Base-by-base conservation (phyloP, 23 red algal species). In the Gracilaria domingensis region DNA sequence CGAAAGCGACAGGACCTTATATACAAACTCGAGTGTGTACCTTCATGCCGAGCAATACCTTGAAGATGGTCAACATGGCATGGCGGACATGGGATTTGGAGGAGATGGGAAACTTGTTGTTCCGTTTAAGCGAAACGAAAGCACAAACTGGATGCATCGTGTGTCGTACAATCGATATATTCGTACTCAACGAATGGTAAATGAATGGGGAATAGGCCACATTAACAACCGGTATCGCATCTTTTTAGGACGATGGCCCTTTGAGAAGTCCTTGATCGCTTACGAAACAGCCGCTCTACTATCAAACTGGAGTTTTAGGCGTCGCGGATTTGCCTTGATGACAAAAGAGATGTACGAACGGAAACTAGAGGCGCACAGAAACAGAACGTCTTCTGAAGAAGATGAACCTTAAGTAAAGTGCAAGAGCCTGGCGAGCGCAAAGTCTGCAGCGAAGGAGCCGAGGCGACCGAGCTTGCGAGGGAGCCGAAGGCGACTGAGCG, bases 181-280 rank as follows among this genome's bases (percentile, higher is more conserved):
- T 30, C 16, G 86, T 38, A 65, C 24, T 34, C 86, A 80, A 23
- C 50, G 67, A 61, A 89, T 89, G 86, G 75, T 89, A 12, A 80
- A 79, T 34, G 75, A 89, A 71, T 79, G 75, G 72, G 86, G 86
- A 26, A 67, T 80, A 48, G 70, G 86, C 12, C 80, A 62, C 65
- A 64, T 89, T 26, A 80, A 78, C 86, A 89, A 79, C 30, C 86
- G 47, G 2, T 80, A 8, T 32, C 42, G 75, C 18, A 26, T 89
- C 34, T 89, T 89, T 32, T 53, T 89, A 8, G 86, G 86, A 17
- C 44, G 86, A 0, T 80, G 86, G 86, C 69, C 72, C 30, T 89
- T 89, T 80, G 49, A 66, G 39, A 32, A 24, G 16, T 80, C 78
- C 42, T 55, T 49, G 0, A 45, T 89, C 9, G 6, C 72, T 21